A percentile compares a stretch with the other conserved stretches of the same genome.
Evolutionary conservation across 768 basidiomycete species (phyloP).

Genomic region (Leucosporidium yakuticum): DNA sequence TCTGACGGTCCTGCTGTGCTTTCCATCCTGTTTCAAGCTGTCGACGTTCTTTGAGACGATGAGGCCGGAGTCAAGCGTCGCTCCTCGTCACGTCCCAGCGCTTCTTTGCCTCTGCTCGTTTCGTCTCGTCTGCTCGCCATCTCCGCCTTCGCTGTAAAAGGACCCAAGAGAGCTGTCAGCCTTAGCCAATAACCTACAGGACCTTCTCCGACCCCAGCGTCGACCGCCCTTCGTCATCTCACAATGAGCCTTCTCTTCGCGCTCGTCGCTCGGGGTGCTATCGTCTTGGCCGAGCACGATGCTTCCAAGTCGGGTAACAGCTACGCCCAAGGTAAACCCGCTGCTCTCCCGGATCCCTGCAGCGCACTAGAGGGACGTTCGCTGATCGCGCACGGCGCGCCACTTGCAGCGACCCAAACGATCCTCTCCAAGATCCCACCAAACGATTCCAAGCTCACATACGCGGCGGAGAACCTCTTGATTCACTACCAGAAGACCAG

Average conservation of each 20-base stretch:
- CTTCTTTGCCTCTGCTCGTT: no score
- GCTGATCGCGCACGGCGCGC: conserved; percentile 8
- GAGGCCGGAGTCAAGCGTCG: no score
- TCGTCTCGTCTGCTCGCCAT: no score
- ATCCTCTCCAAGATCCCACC: conserved; percentile 94
- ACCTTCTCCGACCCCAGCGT: neutral
- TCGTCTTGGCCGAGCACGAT: conserved; percentile 24
- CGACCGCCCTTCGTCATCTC: neutral
- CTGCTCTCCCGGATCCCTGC: conserved; percentile 3
- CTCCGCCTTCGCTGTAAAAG: no score
- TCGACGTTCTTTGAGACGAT: no score
- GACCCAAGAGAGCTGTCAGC: no score
- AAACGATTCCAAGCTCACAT: conserved; percentile 59
- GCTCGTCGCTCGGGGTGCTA: conserved; percentile 18
- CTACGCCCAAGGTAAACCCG: conserved; percentile 4
- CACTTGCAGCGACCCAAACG: conserved; percentile 48
- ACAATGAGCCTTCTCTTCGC: conserved; percentile 29
- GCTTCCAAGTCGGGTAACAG: neutral
- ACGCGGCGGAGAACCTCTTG: conserved; percentile 39
- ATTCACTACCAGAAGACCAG: conserved; percentile 48
- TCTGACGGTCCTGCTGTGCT: no score
- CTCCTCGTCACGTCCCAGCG: no score
- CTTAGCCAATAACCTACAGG: no score
- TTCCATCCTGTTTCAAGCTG: no score
- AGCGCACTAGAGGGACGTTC: conserved; percentile 3